A percentile compares a stretch with the other conserved stretches of the same genome.
These are phyloP conservation scores for Emericellopsis cladophorae DNA, from an alignment of 2,329 filamentous ascomycete species.

Conservation along the genomic window DNA sequence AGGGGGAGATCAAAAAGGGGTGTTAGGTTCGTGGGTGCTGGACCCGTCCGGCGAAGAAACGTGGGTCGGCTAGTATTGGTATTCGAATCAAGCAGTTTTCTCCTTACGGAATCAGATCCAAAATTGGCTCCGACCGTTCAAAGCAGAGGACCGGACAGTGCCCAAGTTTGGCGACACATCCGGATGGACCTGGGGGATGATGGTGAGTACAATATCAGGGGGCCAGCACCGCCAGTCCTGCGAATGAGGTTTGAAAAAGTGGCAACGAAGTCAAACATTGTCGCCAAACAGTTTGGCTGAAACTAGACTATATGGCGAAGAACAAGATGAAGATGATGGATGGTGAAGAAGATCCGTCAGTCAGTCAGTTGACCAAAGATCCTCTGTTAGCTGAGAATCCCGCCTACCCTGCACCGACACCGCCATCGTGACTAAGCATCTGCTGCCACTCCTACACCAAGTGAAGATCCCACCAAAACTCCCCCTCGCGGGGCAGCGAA, in stretches of 20 bases:
- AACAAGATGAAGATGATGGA: too few species aligned
- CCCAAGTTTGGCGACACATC: too few species aligned
- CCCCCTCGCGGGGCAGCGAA: neutral
- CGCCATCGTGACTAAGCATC: neutral
- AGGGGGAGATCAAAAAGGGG: too few species aligned
- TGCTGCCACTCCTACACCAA: neutral
- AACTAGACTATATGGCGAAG: too few species aligned
- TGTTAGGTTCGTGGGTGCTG: too few species aligned
- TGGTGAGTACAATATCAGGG: constrained; percentile 31
- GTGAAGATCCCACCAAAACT: neutral
- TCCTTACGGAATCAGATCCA: too few species aligned
- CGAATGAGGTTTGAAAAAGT: constrained; percentile 35
- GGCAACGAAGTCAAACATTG: neutral
- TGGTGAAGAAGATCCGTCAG: neutral
- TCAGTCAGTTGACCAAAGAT: neutral
- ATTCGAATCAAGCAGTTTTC: too few species aligned
- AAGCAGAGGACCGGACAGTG: too few species aligned
- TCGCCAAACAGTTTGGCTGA: neutral
- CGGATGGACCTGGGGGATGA: constrained; percentile 7
- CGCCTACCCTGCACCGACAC: neutral
- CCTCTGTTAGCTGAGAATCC: neutral
- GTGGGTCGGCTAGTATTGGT: too few species aligned
- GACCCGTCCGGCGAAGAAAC: too few species aligned
- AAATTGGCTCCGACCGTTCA: too few species aligned
- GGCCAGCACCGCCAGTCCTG: constrained; percentile 34